phyloP scores from a whole-genome alignment of 2,329 filamentous ascomycete species.

The Fusarium praegraminearum region DNA sequence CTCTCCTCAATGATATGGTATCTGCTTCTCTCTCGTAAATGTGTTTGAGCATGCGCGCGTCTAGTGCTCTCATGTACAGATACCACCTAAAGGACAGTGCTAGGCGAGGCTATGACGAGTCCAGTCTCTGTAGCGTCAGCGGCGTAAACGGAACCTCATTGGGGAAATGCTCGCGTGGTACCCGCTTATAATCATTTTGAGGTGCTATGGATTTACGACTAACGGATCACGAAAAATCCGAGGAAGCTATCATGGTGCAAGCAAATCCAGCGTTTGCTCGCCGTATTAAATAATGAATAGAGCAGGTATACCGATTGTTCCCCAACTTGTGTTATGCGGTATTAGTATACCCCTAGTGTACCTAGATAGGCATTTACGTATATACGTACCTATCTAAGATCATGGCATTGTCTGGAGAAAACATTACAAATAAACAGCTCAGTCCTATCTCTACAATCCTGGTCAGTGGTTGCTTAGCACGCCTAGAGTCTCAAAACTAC shows the following conservation, averaged over 20 bases:
- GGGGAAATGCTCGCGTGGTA: slow-evolving; percentile 48
- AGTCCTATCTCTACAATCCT: background rate
- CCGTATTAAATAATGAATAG: background rate
- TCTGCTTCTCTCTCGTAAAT: background rate
- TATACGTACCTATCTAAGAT: background rate
- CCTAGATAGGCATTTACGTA: background rate
- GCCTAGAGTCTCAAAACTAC: background rate
- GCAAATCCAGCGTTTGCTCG: background rate
- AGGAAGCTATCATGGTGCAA: background rate
- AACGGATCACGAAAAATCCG: background rate
- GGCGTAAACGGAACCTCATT: slow-evolving; percentile 31
- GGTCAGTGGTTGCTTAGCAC: background rate
- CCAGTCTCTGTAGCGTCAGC: slow-evolving; percentile 9
- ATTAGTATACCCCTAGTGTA: background rate
- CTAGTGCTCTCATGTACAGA: slow-evolving; percentile 20
- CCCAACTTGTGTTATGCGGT: background rate
- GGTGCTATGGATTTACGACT: slow-evolving; percentile 8
- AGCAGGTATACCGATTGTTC: background rate
- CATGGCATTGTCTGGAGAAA: background rate
- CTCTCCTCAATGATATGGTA: background rate
- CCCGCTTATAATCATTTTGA: slow-evolving; percentile 1
- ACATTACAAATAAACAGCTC: background rate
- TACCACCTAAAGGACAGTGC: background rate
- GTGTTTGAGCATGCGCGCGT: slow-evolving; percentile 41
- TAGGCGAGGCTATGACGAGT: slow-evolving; percentile 33